Evolutionary conservation across 2,329 filamentous ascomycete species (phyloP), one percentile per base, ranked within the genome.

Genomic region (Stagonosporopsis tanaceti): DNA sequence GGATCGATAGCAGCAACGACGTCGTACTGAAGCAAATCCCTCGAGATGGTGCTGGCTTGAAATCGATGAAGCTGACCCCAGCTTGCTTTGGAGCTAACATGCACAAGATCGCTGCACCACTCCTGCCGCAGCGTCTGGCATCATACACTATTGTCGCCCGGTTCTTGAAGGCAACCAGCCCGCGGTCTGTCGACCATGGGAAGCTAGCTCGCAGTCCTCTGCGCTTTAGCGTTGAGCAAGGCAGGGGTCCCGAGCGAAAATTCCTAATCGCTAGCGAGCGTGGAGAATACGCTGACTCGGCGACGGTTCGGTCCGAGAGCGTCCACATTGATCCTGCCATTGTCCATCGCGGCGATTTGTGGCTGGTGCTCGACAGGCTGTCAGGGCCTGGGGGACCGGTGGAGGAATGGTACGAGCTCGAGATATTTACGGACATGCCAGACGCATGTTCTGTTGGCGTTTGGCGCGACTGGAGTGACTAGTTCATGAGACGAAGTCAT

Each of bases 361-460:
- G 90, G 89, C 80, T 97, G 50, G 89, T 97, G 6, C 80, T 97
- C 39, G 93, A 97, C 76, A 84, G 90, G 63, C 84, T 94, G 68
- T 90, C 87, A n/a, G 84, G 83, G 11, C 81, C 80, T 41, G 77
- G 78, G 5, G 81, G 74, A 38, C 69, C 73, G 51, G 70, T 66
- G 50, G 79, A 79, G 52, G 82, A 85, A 69, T 76, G 79, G 54
- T 83, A 91, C 53, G 71, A 76, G 7, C 74, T 84, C 6, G 80
- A 82, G 63, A 65, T 83, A 20, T 78, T 78, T 40, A 76, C 75
- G 15, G 82, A 84, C 60, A 75, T 76, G 53, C 75, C 75, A 7
- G 72, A 81, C 42, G 78, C 74, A 15, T 74, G 81, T 30, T 71
- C 75, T 2, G 70, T 78, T 45, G 81, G 81, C 14, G 77, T 74